A percentile compares a stretch with the other conserved stretches of the same genome.
Evolutionary conservation across 495 filamentous ascomycete genomes (phyloP).

Genomic region (Podospora comata): DNA sequence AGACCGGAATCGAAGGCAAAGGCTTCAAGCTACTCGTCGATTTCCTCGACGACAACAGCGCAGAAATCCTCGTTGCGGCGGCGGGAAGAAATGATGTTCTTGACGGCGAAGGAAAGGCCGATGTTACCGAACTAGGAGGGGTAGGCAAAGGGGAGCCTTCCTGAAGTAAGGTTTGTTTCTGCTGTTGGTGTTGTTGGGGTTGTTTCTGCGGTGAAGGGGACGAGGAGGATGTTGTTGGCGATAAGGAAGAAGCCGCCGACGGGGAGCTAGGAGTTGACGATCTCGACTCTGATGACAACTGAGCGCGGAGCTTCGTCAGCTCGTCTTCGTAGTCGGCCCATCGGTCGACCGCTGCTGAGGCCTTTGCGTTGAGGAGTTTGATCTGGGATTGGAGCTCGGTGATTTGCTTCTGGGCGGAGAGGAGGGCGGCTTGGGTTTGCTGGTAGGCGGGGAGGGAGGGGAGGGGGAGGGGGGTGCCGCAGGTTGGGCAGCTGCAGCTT

Average conservation of each 20-base stretch:
- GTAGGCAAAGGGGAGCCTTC: constrained; percentile 15
- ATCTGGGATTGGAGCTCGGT: constrained; percentile 81
- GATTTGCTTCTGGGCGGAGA: constrained; percentile 65
- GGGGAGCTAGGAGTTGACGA: neutral
- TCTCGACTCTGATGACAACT: constrained; percentile 14
- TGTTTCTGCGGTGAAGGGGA: neutral
- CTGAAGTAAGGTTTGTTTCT: constrained; percentile 11
- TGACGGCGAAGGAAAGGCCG: constrained; percentile 28
- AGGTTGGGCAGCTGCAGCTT: constrained; percentile 37
- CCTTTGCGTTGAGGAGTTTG: constrained; percentile 68
- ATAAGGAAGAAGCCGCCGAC: neutral
- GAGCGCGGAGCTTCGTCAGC: constrained; percentile 61
- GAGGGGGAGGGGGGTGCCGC: constrained; percentile 37
- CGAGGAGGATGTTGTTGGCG: neutral
- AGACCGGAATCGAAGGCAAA: constrained; percentile 16
- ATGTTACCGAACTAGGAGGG: constrained; percentile 15
- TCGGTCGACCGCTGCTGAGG: constrained; percentile 71
- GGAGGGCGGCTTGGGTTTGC: constrained; percentile 50
- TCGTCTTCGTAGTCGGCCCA: constrained; percentile 96
- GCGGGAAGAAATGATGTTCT: constrained; percentile 40
- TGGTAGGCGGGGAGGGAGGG: constrained; percentile 24
- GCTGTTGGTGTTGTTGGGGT: constrained; percentile 12
- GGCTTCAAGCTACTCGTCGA: constrained; percentile 36
- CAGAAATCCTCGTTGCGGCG: constrained; percentile 56
- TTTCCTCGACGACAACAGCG: constrained; percentile 59